Base-by-base conservation (phyloP, 768 basidiomycete species). In the Daedalea quercina region DNA sequence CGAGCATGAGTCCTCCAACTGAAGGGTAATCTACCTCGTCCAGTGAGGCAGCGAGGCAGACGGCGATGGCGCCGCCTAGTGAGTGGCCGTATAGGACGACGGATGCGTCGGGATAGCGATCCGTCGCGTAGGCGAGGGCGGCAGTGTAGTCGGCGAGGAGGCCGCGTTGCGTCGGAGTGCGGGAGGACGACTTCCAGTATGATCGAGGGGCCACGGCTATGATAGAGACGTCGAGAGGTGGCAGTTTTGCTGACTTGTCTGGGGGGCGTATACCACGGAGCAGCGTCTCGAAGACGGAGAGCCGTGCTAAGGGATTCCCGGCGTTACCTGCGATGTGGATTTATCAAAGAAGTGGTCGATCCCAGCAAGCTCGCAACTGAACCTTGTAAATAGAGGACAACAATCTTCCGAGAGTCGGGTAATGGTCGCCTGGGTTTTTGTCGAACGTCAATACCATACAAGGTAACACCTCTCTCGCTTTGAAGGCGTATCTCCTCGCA, bases 81-180 rank as follows among this genome's bases (percentile, higher is more conserved):
- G 76, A 77, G 61, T 79, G 78, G 0, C 76, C 77, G 56, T 75
- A 76, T 3, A 76, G 44, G 9, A 75, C 59, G 47, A 77, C 57
- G 6, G 52, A 53, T 2, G 68, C 60, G 15, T 44, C 22, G 0
- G 75, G 74, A 28, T 68, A 77, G 2, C 58, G 64, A 7, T 41
- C 15, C 17, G 69, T 55, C 4, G 69, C 60, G 56, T 75, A 63
- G 3, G 57, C 37, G 17, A 76, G 63, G 12, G 67, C 64, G 9
- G 62, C 54, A 1, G 34, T 49, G 58, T 79, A 79, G 60, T 80
- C 78, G 1, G 62, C 50, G 28, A 70, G 56, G 44, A 79, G 60
- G 11, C 71, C 72, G 0, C 46, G 23, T 53, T 79, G 64, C 0
- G 75, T 72, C 0, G 77, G 75, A 0, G 64, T 50, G 8, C 68